Base-by-base conservation (phyloP, 441 rosid genomes). In the Mallotus repandus region DNA sequence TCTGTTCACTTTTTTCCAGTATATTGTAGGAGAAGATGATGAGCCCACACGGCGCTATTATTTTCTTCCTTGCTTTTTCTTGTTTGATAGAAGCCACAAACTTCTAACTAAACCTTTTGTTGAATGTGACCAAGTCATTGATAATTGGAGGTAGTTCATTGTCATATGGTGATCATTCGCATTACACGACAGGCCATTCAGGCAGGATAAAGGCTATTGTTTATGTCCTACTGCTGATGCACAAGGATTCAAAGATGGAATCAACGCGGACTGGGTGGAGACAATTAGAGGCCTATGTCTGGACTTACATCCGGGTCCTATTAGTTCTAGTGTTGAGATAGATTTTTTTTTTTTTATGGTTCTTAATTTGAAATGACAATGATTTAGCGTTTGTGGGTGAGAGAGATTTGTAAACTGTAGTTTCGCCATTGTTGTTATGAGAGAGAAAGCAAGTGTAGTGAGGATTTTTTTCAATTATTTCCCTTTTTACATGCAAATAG, bases 81-180 rank as follows among this genome's bases (percentile, higher is more conserved):
- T 96, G 82, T 90, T 96, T 66, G 87, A 83, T 57, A 83, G 92
- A 70, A 88, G 91, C 85, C 79, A 58, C 64, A 77, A 76, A 73
- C 87, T 93, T 71, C 60, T 82, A n/a, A n/a, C n/a, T n/a, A 56
- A 73, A 81, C 76, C 80, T 84, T 29, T 86, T 85, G 48, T 77
- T 90, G 78, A 76, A 69, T 29, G 69, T n/a, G 62, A 78, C 91
- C 89, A 81, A 25, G 45, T 84, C 76, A 43, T 66, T 77, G 69
- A 78, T 91, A 58, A 77, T 56, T 57, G 87, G 82, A 70, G 77
- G 79, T 75, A 76, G 59, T 29, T 29, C 78, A 0, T 54, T 77
- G 48, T 72, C 55, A n/a, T 77, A 79, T n/a, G 75, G 66, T 13
- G 76, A 81, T 57, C 69, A 63, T 69, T 64, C 68, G 22, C 78